Evolutionary conservation across 345 rosid species (phyloP), one percentile per base, ranked within the genome.

Genomic region (Gossypium thurberi): DNA sequence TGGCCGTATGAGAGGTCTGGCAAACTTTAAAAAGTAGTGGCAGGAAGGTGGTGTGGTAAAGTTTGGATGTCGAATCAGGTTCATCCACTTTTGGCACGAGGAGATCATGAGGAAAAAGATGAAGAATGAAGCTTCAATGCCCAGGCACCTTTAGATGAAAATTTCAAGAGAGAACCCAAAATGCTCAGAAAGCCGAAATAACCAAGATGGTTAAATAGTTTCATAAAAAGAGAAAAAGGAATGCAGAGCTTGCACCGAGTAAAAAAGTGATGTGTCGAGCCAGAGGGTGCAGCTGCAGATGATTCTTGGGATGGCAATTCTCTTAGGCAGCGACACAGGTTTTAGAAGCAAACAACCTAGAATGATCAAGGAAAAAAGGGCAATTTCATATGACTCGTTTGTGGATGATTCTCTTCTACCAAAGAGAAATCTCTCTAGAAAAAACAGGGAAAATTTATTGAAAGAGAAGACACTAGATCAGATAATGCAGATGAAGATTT

Each of bases 1-100:
- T 69, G 98, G 97, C 65, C 90, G 93, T 74, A 81, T 28, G 33
- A 3, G 86, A 82, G 86, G 78, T 61, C 82, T 50, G 75, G 75
- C 70, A 87, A 80, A 78, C 98, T 76, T 81, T 91, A 78, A 82
- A 94, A 91, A 65, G 86, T 85, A 48, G 97, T 92, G 78, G 99
- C 80, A 2, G 99, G 99, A 51, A 94, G 84, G 86, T 94, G 98
- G 99, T 94, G 97, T 77, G 98, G 98, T 64, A 90, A 84, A 79
- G 93, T 92, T 78, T 94, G 99, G 99, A 94, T 90, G 98, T 94
- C 99, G 71, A 90, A 86, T 85, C 97, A 89, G 86, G 96, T 94
- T 78, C 98, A 94, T 82, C 86, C 95, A 40, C 81, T 90, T 81
- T 77, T 94, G 74, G 79, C 79, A 42, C 79, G 78, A 69, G 65